Evolutionary conservation across 441 rosid genomes (phyloP), one percentile per base, ranked within the genome.

Genomic region (Adansonia madagascariensis): DNA sequence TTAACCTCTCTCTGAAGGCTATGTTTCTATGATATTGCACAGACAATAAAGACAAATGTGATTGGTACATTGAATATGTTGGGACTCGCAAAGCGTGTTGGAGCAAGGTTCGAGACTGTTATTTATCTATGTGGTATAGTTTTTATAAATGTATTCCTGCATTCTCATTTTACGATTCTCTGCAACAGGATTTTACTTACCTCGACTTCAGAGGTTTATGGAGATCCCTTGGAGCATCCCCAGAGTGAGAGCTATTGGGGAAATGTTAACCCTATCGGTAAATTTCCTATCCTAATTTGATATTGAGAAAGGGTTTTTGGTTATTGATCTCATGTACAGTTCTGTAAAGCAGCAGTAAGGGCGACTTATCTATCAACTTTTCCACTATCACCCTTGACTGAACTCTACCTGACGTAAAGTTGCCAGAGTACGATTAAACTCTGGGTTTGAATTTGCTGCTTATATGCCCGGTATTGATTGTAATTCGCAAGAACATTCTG

Each of bases 41-140:
- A 91, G 96, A 91, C 96, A 6, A 91, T 87, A 53, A 91, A 91
- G 88, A 91, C 96, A 74, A 91, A 91, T 80, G 92, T 91, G 79
- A 91, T 91, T 5, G 96, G 96, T 39, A 91, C 96, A 72, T 82
- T 91, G 75, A 91, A 91, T 82, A 91, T 91, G 96, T 81, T 91
- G 80, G 96, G 96, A 72, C 92, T 91, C 39, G 94, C 96, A 77
- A 90, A 91, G 82, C 89, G 96, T 22, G 96, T 91, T 56, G 96
- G 96, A 76, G 96, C 96, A 27, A 91, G 96, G 96, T 91, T 78
- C 15, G 82, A 41, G 27, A 22, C 46, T 22, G 9, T 46, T 4
- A 12, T 60, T 57, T 24, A 15, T 20, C 8, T 50, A 50, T 50
- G 11, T 75, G 9, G 53, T 63, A 57, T 53, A 6, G 52, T 9